Base-by-base conservation (phyloP, 768 basidiomycete genomes). In the Russula olivacea region DNA sequence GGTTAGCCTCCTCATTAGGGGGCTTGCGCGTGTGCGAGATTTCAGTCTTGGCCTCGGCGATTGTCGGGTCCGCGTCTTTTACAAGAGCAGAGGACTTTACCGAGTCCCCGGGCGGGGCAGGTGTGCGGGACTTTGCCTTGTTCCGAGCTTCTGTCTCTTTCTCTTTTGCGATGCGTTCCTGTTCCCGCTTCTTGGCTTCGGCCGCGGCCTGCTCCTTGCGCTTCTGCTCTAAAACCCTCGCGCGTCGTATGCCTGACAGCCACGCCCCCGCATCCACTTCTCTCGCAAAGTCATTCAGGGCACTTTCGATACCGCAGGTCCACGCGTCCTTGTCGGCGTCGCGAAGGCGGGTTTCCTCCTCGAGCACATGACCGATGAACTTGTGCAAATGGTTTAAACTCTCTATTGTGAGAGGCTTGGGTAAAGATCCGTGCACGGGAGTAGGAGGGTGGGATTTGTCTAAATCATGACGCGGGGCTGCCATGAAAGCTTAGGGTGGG, bases 241-340 rank as follows among this genome's bases (percentile, higher is more conserved):
- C 61, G 15, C 40, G 52, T 14, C 60, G 55, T 19, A 68, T 52
- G 1, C 61, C 67, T 0, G 61, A 34, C 19, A 68, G 14, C 67
- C 67, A 68, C 17, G 25, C 59, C 4, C 61, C 61, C 12, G 40
- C 40, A 14, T 59, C 25, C 1, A 63, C 59, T 0, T 59, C 55
- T n/a, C 52, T 47, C 9, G 55, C 67, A 40, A 68, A 55, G 19
- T 60, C 47, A 19, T 56, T 34, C 38, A 68, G 36, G n/a, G 67
- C 65, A 19, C 40, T 41, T 36, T 60, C 59, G 28, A 68, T 50
- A 19, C 25, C 23, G 5, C 41, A 40, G 23, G 45, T 32, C 61
- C 67, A 68, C 34, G 48, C 57, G 19, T 58, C 61, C 17, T 57
- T 59, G 19, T 65, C 57, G 30, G 19, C 64, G 36, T 59, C 64